Evolutionary conservation across 1,284 basidiomycete genomes (phyloP), one percentile per base, ranked within the genome.

Genomic region (Trichosporon sp.): DNA sequence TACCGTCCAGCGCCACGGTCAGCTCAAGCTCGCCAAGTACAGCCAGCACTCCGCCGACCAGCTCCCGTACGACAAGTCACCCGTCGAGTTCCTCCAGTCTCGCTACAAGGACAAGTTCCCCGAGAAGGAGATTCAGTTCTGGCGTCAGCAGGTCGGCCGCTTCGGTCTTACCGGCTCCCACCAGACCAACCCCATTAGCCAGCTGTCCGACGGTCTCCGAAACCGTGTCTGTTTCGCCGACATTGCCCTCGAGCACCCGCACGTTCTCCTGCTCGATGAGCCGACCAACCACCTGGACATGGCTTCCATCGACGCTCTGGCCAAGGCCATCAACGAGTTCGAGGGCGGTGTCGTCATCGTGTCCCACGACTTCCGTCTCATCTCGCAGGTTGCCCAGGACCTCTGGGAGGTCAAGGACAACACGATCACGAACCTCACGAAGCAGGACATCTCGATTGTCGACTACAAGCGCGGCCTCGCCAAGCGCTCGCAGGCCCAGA

Each of bases 11-110:
- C 92, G 93, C 76, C 96, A 99, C 83, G 86, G 91, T 65, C 88
- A 87, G 42, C 87, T 99, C 77, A 99, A 99, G 85, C 89, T 99
- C 71, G 94, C 92, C 73, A 95, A 95, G 83, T 99, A 98, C 87
- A 95, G 92, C 44, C 97, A 99, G 86, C 97, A 99, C 86, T 95
- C 92, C 66, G 95, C 97, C 31, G 97, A 99, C 84, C 97, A 99
- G 83, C 88, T 99, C 35, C 97, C 96, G 23, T 98, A 97, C 85
- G 91, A 96, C 77, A 89, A 90, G 84, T 87, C 89, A 58, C 94
- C 96, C 18, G 91, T 99, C 77, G 96, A 99, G 84, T 94, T 98
- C 86, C 91, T 99, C 85, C 93, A 96, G 84, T 80, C 83, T 27
- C 83, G 91, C 63, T 98, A 94, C 85, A 77, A 84, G 64, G 84